Evolutionary conservation across 1,139 yeast genomes (phyloP), one percentile per base, ranked within the genome.

Genomic region (Hyphopichia wangnamkhiaoensis): DNA sequence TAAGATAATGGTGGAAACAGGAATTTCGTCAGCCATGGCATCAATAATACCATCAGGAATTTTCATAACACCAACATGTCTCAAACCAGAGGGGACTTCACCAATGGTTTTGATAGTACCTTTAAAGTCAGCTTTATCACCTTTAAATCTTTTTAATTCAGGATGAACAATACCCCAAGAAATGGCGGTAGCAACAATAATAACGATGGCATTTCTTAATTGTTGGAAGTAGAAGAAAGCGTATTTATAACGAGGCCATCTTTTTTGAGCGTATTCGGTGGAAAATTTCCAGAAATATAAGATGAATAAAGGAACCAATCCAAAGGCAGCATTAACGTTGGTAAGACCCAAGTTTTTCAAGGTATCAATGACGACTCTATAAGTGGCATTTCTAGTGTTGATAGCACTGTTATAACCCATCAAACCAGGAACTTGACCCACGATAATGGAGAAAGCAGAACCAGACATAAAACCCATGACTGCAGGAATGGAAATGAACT

Each of bases 391-490:
- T 63, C 95, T 81, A 12, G 95, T 86, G 65, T 87, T 81, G 42
- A 90, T 88, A 34, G 53, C 46, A 17, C 66, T 75, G 49, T 64
- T 70, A 65, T 73, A 85, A 19, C 98, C 98, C 87, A 91, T 76
- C 45, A 91, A 73, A 12, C 76, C 85, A 2, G 97, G 96, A 7
- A 90, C 83, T 65, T 91, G 97, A 30, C 97, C 96, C 42, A 73
- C 64, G 34, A 85, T 72, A 55, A 91, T 91, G 52, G 73, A 82
- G 54, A 91, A 78, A 3, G 97, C 96, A 10, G 96, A 89, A 40
- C 97, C 97, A 29, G 94, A 78, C 94, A 91, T 91, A 68, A 90
- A 91, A 0, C 97, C 98, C 70, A 90, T 76, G 35, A 91, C 96
- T 1, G 96, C 96, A 28, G 96, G 96, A 52, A 84, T 72, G 5